Evolutionary conservation across 192 early-diverging fungal species (phyloP).

Genomic region (Dispira simplex): DNA sequence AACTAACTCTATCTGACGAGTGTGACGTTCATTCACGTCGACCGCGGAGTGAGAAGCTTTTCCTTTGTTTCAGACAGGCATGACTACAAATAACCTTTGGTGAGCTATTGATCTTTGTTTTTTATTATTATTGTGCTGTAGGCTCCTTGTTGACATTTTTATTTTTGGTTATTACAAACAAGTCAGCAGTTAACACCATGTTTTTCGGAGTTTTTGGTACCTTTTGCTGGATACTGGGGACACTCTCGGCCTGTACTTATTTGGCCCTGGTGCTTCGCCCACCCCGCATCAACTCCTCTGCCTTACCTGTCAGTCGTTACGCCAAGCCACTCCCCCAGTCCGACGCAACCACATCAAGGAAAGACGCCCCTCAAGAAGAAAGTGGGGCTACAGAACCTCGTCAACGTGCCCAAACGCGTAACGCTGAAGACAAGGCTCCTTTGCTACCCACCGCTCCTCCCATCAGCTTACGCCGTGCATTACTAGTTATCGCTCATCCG

Average conservation of each 20-base stretch:
- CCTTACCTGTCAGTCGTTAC: background rate
- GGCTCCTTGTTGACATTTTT: background rate
- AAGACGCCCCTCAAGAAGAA: background rate
- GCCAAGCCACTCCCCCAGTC: background rate
- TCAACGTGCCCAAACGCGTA: background rate
- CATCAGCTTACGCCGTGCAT: conserved; percentile 21
- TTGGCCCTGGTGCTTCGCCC: conserved; percentile 7
- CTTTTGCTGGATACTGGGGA: background rate
- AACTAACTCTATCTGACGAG: background rate
- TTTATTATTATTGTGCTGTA: background rate
- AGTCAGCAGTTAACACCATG: background rate
- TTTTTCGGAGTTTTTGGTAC: background rate
- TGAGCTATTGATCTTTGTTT: background rate
- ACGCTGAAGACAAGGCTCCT: background rate
- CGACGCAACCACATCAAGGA: background rate
- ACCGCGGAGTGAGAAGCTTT: background rate
- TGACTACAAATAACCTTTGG: background rate
- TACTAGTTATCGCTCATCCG: conserved; percentile 77
- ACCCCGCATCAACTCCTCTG: background rate
- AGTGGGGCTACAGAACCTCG: background rate
- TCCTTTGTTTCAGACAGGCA: background rate
- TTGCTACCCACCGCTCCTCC: background rate
- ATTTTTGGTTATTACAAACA: background rate
- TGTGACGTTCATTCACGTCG: background rate
- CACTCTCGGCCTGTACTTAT: conserved; percentile 8